Evolutionary conservation across 257 asterid genomes (phyloP), one percentile per base, ranked within the genome.

Genomic region (Lycium ferocissimum): DNA sequence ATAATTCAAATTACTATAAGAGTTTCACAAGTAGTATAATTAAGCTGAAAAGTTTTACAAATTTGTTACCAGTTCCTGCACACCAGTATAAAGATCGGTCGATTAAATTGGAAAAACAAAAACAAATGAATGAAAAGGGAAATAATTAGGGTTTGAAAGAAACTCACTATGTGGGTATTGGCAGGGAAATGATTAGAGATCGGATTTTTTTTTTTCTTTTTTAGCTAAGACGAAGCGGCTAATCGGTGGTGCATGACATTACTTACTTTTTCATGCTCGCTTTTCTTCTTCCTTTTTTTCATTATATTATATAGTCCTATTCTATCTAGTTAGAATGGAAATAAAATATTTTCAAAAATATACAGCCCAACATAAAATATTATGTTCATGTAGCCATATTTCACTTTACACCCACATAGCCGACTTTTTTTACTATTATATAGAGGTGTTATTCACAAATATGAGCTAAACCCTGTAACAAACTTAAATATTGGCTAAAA

Each of bases 131-230:
- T 51, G 53, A 1, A 14, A 10, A 26, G 9, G 10, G 4, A 1
- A 9, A 62, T 12, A 7, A 4, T 76, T 51, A 76, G 82, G 82
- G 82, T 76, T 76, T 26, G 1, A 49, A 8, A 51, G 9, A 53
- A 76, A 53, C 82, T 76, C 61, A 76, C 26, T 3, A 20, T 5
- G 65, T 53, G 65, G 47, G 82, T 35, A 0, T 4, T 66, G 38
- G 38, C 40, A 63, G 14, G 7, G 62, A 49, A 75, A 76, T 76
- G 82, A 76, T 51, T 76, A 76, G 82, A 76, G 65, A 53, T 76
- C 22, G 62, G 33, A 0, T 26, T 26, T 26, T 26, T 26, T 26
- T 26, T 26, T 26, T 26, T 70, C 38, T 70, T 40, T 40, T 40
- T 5, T 7, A 49, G 80, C 58, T 45, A 72, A 45, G 58, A 26